Percentiles rank a stretch among this genome's conserved stretches.
These are phyloP conservation scores for Penicillium rolfsii DNA, from an alignment of 2,329 filamentous ascomycete genomes.

Conservation along the genomic window DNA sequence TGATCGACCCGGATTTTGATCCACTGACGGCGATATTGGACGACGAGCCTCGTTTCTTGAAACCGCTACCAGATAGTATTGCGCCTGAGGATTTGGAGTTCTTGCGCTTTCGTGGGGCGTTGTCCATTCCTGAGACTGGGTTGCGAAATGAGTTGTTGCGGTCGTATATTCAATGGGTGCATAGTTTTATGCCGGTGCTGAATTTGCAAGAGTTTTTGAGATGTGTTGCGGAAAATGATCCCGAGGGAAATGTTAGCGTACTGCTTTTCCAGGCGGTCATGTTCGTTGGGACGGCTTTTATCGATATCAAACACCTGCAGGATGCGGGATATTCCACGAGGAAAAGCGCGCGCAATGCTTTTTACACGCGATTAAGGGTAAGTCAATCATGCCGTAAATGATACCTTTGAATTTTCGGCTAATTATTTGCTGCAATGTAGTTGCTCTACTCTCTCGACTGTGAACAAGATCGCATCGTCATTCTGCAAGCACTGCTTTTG, in stretches of 20 bases:
- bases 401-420: neutral
- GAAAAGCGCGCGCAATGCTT: conserved; percentile 78
- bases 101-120: conserved; percentile 75
- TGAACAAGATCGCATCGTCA: conserved; percentile 79
- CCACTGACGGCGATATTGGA: conserved; percentile 43
- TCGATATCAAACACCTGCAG: conserved; percentile 72
- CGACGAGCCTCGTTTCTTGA: conserved; percentile 65
- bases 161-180: conserved; percentile 81
- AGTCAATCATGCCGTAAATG: neutral
- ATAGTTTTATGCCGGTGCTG: conserved; percentile 87
- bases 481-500: conserved; percentile 80
- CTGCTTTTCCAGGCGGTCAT: conserved; percentile 90
- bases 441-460: conserved; percentile 89
- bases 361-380: conserved; percentile 82
- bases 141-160: conserved; percentile 77
- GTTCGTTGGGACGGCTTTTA: conserved; percentile 84
- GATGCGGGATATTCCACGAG: conserved; percentile 74
- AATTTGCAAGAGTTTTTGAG: conserved; percentile 62
- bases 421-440: conserved; percentile 46
- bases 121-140: conserved; percentile 68
- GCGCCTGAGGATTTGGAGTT: conserved; percentile 77
- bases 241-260: conserved; percentile 71
- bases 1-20: conserved; percentile 45
- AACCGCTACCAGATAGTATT: conserved; percentile 73
- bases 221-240: conserved; percentile 65